Base-by-base conservation (phyloP, 202 grass and related monocot species). In the Eragrostis tef region DNA sequence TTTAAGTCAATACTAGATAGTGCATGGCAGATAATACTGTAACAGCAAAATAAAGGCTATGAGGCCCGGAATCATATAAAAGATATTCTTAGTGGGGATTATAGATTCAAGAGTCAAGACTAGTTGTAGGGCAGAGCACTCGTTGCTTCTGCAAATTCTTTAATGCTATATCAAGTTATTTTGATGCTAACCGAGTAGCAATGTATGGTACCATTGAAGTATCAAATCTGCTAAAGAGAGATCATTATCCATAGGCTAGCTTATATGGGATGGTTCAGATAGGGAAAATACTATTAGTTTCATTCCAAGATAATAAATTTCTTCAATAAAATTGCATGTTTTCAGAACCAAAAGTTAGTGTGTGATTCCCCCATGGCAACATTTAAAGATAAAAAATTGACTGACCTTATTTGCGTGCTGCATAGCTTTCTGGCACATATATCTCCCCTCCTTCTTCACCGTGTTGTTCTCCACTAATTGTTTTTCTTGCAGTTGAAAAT, bases 381-480 rank as follows among this genome's bases (percentile, higher is more conserved):
- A 9, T 53, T 71, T 74, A 70, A 72, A 79, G 14, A 31, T 68
- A 90, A 13, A 16, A n/a, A 76, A 84, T 13, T 67, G 47, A 83
- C 68, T 74, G 45, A 98, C 95, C 95, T 95, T 89, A 87, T 94
- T 87, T 86, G 43, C 41, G 74, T 75, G 67, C 71, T 70, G 82
- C 79, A 86, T 93, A 98, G 85, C 77, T 93, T 86, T 95, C 84
- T 80, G 95, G 95, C 43, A 98, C 85, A 64, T 98, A 98, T 60
- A 98, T 98, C 83, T 98, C 95, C 76, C 95, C 95, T 66, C 95
- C 95, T 78, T 90, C 82, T 89, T 98, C 95, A 70, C 95, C 95
- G 75, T 98, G 95, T 9, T 98, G 95, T 75, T 98, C 95, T 61
- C 95, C 92, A 71, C 87, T 98, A 25, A 94, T 80, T 41, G 88